Base-by-base conservation (phyloP, 305 asterid genomes). In the Ilex paraguariensis region DNA sequence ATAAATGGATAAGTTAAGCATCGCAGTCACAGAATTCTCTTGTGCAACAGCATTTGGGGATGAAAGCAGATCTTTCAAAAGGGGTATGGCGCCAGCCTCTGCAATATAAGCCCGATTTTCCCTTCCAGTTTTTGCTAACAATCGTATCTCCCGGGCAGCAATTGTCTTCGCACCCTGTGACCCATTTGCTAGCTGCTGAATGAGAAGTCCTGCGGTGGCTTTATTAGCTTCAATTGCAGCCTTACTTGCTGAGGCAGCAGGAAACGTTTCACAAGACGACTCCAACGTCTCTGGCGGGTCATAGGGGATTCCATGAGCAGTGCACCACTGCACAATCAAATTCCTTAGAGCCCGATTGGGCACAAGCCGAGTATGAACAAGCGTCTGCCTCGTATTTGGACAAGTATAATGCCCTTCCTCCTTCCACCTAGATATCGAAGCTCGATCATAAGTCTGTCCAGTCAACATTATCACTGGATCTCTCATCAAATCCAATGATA, bases 391-490 rank as follows among this genome's bases (percentile, higher is more conserved):
- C 0, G 97, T 84, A 64, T 90, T 90, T 0, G 99, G 99, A 73
- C 99, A 93, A 52, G 86, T 82, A 28, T 71, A 70, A 56, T 84
- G 95, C 59, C 99, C 96, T 73, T 90, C 99, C 64, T 88, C 97
- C 67, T 87, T 77, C 99, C 99, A 93, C 79, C 97, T 80, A 0
- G 80, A 58, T 59, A 90, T 93, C 16, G 95, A 82, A 3, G 68
- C 59, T 15, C 96, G 87, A 42, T 90, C 99, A 46, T 87, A 93
- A 0, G 97, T 87, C 74, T 93, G 97, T 57, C 99, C 99, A 0
- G 99, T 93, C 3, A 95, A 85, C 4, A 90, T 75, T 55, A 86
- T 77, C n/a, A 90, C 99, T 0, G 99, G 99, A 73, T 90, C 95
- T 65, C 73, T 84, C 95, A 93, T 90, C 73, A 93, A 70, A 70